Evolutionary conservation across 2,329 filamentous ascomycete species (phyloP).

Genomic region (Pestalotiopsis fici): DNA sequence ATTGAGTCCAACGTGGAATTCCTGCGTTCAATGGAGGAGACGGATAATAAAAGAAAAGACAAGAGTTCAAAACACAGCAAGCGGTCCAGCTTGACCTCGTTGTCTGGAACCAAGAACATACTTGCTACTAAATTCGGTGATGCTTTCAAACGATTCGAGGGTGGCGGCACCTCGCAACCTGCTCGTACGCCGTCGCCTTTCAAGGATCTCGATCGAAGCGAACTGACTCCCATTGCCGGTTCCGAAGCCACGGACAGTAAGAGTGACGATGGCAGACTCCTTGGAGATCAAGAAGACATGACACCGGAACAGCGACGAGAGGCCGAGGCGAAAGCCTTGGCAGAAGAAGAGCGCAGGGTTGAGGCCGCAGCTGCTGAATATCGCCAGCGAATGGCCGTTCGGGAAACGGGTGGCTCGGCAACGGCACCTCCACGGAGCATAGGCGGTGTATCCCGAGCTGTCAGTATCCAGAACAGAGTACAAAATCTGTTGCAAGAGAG

Average conservation of each 20-base stretch:
- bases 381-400: slow-evolving; percentile 69
- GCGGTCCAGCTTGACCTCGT: slow-evolving; percentile 70
- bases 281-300: slow-evolving; percentile 70
- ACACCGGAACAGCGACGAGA: slow-evolving; percentile 89
- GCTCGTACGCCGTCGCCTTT: slow-evolving; percentile 49
- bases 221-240: slow-evolving; percentile 71
- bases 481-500: slow-evolving; percentile 83
- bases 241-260: slow-evolving; percentile 72
- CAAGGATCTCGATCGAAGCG: slow-evolving; percentile 48
- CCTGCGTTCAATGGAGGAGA: slow-evolving; percentile 73
- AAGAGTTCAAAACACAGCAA: slow-evolving; percentile 63
- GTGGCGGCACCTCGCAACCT: slow-evolving; percentile 27
- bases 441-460: slow-evolving; percentile 65
- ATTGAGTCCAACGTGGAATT: slow-evolving; percentile 84
- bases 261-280: slow-evolving; percentile 66
- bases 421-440: slow-evolving; percentile 53
- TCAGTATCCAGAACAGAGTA: slow-evolving; percentile 90
- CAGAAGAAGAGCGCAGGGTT: slow-evolving; percentile 87
- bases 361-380: slow-evolving; percentile 89
- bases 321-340: slow-evolving; percentile 77
- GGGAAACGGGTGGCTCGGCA: slow-evolving; percentile 42
- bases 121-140: slow-evolving; percentile 90
- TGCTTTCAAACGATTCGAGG: slow-evolving; percentile 90
- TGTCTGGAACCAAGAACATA: slow-evolving; percentile 77
- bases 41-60: slow-evolving; percentile 57